Conservation (phyloP, 805 yeast genomes). For the Nakazawaea pomicola region DNA sequence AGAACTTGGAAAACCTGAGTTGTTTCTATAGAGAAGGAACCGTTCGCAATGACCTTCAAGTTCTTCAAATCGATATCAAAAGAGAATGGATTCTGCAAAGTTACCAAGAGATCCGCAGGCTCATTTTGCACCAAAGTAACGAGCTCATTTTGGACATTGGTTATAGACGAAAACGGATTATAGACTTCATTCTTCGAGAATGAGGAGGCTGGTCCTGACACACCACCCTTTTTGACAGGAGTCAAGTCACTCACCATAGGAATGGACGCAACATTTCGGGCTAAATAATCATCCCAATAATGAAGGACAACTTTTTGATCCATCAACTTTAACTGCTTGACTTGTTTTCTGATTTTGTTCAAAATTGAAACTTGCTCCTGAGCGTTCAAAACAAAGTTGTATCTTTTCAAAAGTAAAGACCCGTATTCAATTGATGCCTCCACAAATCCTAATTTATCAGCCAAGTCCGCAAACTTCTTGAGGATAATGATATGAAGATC, state of each 20-base stretch:
- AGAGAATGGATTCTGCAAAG: conserved; percentile 73
- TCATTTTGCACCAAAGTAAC: conserved; percentile 56
- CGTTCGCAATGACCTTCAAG: conserved; percentile 28
- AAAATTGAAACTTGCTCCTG: conserved; percentile 51
- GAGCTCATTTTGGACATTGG: conserved; percentile 16
- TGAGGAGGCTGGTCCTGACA: too few relatives aligned
- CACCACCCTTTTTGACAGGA: conserved; percentile 13
- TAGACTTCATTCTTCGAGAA: too few relatives aligned
- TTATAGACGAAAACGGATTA: conserved; percentile 40
- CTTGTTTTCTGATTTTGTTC: conserved; percentile 26
- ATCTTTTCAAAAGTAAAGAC: conserved; percentile 50
- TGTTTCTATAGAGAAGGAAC: conserved; percentile 23
- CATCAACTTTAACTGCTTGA: conserved; percentile 21
- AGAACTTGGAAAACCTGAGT: conserved; percentile 1
- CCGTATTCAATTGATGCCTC: conserved; percentile 42
- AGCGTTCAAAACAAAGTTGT: conserved; percentile 44
- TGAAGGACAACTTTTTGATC: conserved; percentile 24
- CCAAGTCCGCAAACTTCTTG: conserved; percentile 9
- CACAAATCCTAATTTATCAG: conserved; percentile 41
- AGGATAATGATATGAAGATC: conserved; percentile 51
- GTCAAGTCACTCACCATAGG: conserved; percentile 23
- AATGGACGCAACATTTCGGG: conserved; percentile 43
- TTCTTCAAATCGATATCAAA: conserved; percentile 62
- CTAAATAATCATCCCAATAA: conserved; percentile 73
- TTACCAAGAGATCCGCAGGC: conserved; percentile 47